Evolutionary conservation across 2,329 filamentous ascomycete genomes (phyloP), one percentile per base, ranked within the genome.

Genomic region (Taxawa tesnikishii): DNA sequence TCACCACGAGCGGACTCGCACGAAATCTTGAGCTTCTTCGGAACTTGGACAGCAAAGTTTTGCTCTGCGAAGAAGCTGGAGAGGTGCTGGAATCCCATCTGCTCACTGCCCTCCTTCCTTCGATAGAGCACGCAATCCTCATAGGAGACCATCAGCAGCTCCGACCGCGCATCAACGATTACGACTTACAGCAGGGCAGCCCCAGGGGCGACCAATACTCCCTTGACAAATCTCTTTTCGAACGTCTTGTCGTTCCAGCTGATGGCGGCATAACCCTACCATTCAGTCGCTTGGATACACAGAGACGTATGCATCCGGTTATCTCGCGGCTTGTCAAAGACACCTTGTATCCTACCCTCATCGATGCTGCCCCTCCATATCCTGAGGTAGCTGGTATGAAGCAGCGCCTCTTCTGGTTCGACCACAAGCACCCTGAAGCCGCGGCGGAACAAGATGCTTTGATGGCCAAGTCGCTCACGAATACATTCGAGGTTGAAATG

Each of bases 21-120:
- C 53, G 55, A 13, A 64, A 70, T 11, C 48, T 73, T 0, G 49
- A 59, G 0, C 40, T 69, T 1, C 53, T 80, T 0, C 58, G 62
- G 6, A 58, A 60, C 6, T 37, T 77, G 2, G 45, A 53, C 5
- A 55, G 58, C 18, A 76, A 77, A 38, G 65, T 79, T 0, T 48
- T 82, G 11, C 47, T 82, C 1, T 78, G 71, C 19, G 76, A 82
- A 45, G 77, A 82, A 43, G 76, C 76, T 1, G 77, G 67, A 0
- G 75, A 81, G 40, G 70, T 82, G 0, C 56, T 80, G 27, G 76
- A 82, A 46, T 59, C 70, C 0, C 75, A 81, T 38, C 55, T 69
- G 2, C 44, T 80, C 2, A 70, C 70, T 0, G 64, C 73, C 0
- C 48, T 79, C 3, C 53, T 78, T 1, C 73, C 74, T 0, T 65